Base-by-base conservation (phyloP, 1,284 basidiomycete species). In the Cryptococcus hybrid region DNA sequence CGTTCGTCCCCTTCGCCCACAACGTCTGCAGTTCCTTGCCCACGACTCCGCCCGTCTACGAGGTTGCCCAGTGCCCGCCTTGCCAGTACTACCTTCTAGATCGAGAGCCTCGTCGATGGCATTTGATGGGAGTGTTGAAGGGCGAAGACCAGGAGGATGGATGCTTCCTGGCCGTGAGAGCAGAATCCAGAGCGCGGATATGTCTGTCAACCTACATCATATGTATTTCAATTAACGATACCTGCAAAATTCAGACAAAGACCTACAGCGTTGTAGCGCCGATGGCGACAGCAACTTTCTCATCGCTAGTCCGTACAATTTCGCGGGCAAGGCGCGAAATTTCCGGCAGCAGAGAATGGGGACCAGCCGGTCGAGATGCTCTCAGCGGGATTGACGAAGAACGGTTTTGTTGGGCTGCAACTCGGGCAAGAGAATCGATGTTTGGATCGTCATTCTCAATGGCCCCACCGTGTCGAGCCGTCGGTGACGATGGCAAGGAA, bases 141-240 rank as follows among this genome's bases (percentile, higher is more conserved):
- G 63, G 9, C 70, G 60, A 1, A 76, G 61, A 12, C 75, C 75
- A 24, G 63, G 30, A 75, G 61, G 47, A 77, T 65, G 15, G 70
- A 69, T 2, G 74, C 66, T 59, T 77, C 74, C 51, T 77, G 73
- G 70, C 67, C 8, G 65, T 59, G 3, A 79, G 57, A 7, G 80
- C 80, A 0, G 72, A 76, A 65, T 82, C 81, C 18, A 82, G 73
- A 2, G 80, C 76, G n/a, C 80, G 73, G 51, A 81, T 80, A 61
- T 82, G 81, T 40, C 81, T 66, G 60, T 82, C 81, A 42, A 82
- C 77, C 72, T 77, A 24, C 15, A 18, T 18, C 5, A 47, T 24
- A 24, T 47, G n/a, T n/a, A 30, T 47, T 24, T 9, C 18, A 18
- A 18, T 18, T 18, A 18, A 18, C 18, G 18, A 18, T 18, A 18